A percentile compares a stretch with the other conserved stretches of the same genome.
These are phyloP conservation scores for Thraustochytrium striatum DNA, from an alignment of 352 stramenopile genomes.

Conservation along the genomic window DNA sequence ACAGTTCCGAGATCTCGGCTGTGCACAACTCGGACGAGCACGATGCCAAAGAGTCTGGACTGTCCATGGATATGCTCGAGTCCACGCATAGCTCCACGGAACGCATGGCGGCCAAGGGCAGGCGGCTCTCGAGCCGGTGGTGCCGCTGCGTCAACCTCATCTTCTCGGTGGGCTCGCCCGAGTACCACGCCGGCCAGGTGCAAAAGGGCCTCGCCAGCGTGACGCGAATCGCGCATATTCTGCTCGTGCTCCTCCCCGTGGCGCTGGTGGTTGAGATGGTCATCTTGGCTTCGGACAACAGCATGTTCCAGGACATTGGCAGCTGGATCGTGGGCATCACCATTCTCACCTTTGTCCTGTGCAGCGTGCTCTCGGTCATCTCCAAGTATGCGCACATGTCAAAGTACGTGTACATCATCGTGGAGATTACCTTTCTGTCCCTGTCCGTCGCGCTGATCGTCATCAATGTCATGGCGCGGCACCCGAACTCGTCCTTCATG, in stretches of 20 bases:
- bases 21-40: background rate
- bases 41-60: background rate
- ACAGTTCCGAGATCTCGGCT: no score
- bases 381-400: background rate
- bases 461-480: constrained; percentile 56
- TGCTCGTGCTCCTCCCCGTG: constrained; percentile 70
- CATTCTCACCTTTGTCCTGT: background rate
- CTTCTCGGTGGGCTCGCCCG: constrained; percentile 8
- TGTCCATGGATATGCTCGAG: no score
- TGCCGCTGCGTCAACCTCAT: no score
- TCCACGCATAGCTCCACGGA: no score
- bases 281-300: no score
- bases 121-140: no score
- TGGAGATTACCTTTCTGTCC: constrained; percentile 5
- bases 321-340: no score
- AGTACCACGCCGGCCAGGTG: background rate
- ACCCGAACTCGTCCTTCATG: constrained; percentile 64
- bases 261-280: constrained; percentile 62
- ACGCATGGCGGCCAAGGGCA: no score
- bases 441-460: background rate
- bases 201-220: background rate
- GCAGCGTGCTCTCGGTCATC: background rate
- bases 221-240: constrained; percentile 53
- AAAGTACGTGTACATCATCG: background rate
- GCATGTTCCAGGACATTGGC: no score